Evolutionary conservation across 2,329 filamentous ascomycete genomes (phyloP).

Genomic region (Blastomyces gilchristii): DNA sequence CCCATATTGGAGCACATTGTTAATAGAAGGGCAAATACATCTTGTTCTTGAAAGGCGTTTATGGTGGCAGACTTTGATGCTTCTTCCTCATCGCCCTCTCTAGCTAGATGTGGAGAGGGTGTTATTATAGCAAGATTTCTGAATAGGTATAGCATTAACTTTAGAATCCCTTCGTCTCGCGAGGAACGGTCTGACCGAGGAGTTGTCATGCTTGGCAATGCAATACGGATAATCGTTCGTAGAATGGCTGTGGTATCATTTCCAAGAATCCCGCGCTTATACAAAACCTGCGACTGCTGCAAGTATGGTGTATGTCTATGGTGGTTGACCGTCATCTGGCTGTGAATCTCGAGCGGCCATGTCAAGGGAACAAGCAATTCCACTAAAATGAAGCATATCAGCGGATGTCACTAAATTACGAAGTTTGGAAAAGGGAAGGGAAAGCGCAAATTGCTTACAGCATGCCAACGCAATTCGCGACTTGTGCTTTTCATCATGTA

Average conservation of each 20-base stretch:
- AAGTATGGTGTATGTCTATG: constrained; percentile 84
- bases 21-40: constrained; percentile 74
- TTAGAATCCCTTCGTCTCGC: constrained; percentile 85
- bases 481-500: constrained; percentile 62
- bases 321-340: constrained; percentile 83
- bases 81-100: constrained; percentile 81
- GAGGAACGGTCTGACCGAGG: constrained; percentile 63
- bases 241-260: constrained; percentile 68
- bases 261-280: constrained; percentile 82
- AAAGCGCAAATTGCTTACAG: constrained; percentile 34
- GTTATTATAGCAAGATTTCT: constrained; percentile 81
- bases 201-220: constrained; percentile 74
- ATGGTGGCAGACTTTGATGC: constrained; percentile 81
- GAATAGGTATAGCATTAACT: constrained; percentile 77
- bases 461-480: constrained; percentile 73
- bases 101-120: constrained; percentile 59
- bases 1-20: constrained; percentile 87
- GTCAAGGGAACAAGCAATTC: constrained; percentile 88
- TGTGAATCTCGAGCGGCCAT: constrained; percentile 77
- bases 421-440: background rate
- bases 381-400: constrained; percentile 37
- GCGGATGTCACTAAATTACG: background rate
- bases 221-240: constrained; percentile 68
- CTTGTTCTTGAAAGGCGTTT: constrained; percentile 80
- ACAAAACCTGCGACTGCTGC: constrained; percentile 74